Evolutionary conservation across 306 rosid species (phyloP).

Genomic region (Betula pendula): DNA sequence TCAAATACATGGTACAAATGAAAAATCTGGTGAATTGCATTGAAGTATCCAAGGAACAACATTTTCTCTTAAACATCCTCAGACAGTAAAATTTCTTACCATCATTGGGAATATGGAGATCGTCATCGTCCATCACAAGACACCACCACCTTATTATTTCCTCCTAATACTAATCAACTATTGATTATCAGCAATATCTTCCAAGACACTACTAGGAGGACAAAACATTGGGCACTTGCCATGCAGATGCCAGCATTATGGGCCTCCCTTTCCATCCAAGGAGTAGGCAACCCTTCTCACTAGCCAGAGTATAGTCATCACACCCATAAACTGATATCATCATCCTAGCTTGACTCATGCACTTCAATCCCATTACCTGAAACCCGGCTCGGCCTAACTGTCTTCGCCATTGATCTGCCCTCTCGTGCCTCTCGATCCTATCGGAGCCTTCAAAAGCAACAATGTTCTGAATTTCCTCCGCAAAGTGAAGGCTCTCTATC

Average conservation of each 20-base stretch:
- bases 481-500: slow-evolving; percentile 59
- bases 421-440: slow-evolving; percentile 70
- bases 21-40: no score
- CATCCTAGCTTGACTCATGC: slow-evolving; percentile 71
- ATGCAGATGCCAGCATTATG: slow-evolving; percentile 74
- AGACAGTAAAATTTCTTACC: background rate
- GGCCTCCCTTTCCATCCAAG: slow-evolving; percentile 85
- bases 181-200: slow-evolving; percentile 3
- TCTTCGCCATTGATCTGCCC: slow-evolving; percentile 74
- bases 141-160: slow-evolving; percentile 17
- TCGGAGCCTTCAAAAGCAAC: slow-evolving; percentile 58
- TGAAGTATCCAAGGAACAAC: no score
- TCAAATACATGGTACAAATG: no score
- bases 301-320: slow-evolving; percentile 66
- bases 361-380: slow-evolving; percentile 65
- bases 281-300: slow-evolving; percentile 64
- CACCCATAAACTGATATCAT: slow-evolving; percentile 69
- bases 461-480: slow-evolving; percentile 55
- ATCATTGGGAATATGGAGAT: background rate
- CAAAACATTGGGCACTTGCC: slow-evolving; percentile 53
- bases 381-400: slow-evolving; percentile 70
- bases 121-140: slow-evolving; percentile 3
- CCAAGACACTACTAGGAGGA: slow-evolving; percentile 14
- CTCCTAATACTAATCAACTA: slow-evolving; percentile 10
- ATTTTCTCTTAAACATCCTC: background rate